A percentile compares a stretch with the other conserved stretches of the same genome.
Conservation (phyloP, 768 basidiomycete species). For the Xerocomellus amylosporus region DNA sequence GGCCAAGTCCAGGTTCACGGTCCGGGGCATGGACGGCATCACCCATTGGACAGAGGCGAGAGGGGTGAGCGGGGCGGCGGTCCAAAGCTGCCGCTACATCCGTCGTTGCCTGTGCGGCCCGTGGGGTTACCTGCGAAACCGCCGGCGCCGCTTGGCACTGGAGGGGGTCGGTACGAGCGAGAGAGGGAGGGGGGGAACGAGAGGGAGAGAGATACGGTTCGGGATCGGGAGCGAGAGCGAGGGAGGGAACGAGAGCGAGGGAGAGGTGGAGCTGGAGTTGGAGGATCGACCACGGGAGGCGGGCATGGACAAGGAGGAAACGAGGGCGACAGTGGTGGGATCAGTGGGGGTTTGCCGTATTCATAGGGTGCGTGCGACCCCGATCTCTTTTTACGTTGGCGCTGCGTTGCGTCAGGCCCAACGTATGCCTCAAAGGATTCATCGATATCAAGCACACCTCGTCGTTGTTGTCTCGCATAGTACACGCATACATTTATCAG, state of each 20-base stretch:
- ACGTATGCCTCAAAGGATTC: background rate
- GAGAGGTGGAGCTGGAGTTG: too few relatives aligned
- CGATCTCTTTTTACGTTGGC: background rate
- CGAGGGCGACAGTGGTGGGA: constrained; percentile 8
- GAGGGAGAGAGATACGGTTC: background rate
- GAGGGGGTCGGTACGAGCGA: constrained; percentile 20
- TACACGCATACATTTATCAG: constrained; percentile 18
- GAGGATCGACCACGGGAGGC: constrained; percentile 4
- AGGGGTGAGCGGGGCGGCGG: constrained; percentile 8
- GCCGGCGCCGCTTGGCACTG: constrained; percentile 8
- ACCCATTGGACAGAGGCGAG: constrained; percentile 16
- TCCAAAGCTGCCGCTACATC: constrained; percentile 9
- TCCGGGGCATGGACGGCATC: constrained; percentile 12
- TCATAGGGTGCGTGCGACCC: constrained; percentile 18
- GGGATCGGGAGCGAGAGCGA: constrained; percentile 6
- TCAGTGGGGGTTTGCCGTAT: constrained; percentile 29
- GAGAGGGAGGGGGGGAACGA: constrained; percentile 14
- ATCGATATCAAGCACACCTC: constrained; percentile 3
- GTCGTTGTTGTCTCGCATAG: constrained; percentile 16
- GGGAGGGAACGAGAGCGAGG: constrained; percentile 23
- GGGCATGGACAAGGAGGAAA: constrained; percentile 4
- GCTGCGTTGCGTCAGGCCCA: background rate
- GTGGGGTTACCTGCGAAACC: constrained; percentile 22
- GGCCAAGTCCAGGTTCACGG: background rate
- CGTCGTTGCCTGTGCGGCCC: constrained; percentile 23